Evolutionary conservation across 192 early-diverging fungal genomes (phyloP), one percentile per base, ranked within the genome.

Genomic region (Jimgerdemannia lactiflua): DNA sequence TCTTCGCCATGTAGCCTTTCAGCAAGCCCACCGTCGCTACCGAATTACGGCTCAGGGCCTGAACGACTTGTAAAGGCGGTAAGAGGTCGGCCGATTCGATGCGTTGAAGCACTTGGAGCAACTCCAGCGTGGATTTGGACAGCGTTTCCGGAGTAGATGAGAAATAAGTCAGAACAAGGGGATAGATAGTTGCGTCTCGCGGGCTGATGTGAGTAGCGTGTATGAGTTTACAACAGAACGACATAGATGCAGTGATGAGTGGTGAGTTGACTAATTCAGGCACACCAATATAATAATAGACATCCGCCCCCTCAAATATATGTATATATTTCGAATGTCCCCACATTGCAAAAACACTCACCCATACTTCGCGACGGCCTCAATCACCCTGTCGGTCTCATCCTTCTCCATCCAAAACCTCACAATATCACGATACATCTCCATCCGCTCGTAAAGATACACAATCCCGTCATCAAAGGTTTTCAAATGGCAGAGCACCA

Each of bases 11-110:
- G 78, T 97, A 98, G 39, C 90, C 89, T 64, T 93, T 88, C 39
- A 98, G 86, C 84, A 94, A 93, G 0, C 94, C 96, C 74, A 99
- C 83, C 0, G 95, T 95, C 4, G 97, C 95, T 0, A 92, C 88
- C 39, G 92, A 89, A 63, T 92, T 92, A 42, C 90, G 87, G 4
- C 91, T 85, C 11, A 99, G 84, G 1, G 95, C 90, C 72, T 98
- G 95, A 1, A 99, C 79, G 7, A 99, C 95, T 71, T 98, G 91
- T 64, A 99, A 81, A 44, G 95, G 95, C 39, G 95, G 93, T 76
- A 99, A 80, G 9, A 99, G 80, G 69, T 94, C 93, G 72, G 91
- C 87, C 64, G 86, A 83, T 71, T 99, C 97, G 74, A 99, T 97
- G 17, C 92, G 90, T 70, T 89, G 85, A 69, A 99, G 80, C 2